phyloP scores from a whole-genome alignment of 208 protist genomes.

The Vickermania ingenoplastis region DNA sequence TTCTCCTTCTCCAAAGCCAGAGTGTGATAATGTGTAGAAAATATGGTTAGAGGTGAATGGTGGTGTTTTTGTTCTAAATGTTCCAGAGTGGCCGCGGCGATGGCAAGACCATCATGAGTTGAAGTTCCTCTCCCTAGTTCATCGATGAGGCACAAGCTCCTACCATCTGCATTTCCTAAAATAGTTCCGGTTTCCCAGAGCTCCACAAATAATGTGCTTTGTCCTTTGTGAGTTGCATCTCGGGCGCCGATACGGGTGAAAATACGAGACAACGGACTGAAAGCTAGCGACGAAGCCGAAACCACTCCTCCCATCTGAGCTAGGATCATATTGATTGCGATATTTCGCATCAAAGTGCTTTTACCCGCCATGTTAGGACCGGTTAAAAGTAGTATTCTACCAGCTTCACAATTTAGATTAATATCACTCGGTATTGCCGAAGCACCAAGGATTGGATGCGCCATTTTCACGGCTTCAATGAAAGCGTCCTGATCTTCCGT shows the following conservation, averaged over 20 bases:
- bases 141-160: slow-evolving; percentile 96
- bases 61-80: slow-evolving; percentile 39
- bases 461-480: slow-evolving; percentile 15
- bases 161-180: slow-evolving; percentile 76
- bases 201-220: slow-evolving; percentile 98
- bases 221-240: slow-evolving; percentile 93
- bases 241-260: slow-evolving; percentile 97
- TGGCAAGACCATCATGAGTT: slow-evolving; percentile 97
- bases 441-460: slow-evolving; percentile 31
- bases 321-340: slow-evolving; percentile 90
- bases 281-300: slow-evolving; percentile 45
- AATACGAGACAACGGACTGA: slow-evolving; percentile 90
- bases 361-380: slow-evolving; percentile 99
- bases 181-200: slow-evolving; percentile 88
- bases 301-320: slow-evolving; percentile 97
- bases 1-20: slow-evolving; percentile 80
- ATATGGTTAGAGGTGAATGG: slow-evolving; percentile 76
- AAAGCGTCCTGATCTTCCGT: slow-evolving; percentile 2
- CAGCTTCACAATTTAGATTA: slow-evolving; percentile 17
- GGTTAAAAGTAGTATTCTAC: slow-evolving; percentile 88
- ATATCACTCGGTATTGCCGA: slow-evolving; percentile 64
- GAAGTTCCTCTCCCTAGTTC: slow-evolving; percentile 97
- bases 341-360: slow-evolving; percentile 94
- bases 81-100: slow-evolving; percentile 93
- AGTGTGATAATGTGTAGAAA: slow-evolving; percentile 97